phyloP scores from a whole-genome alignment of 1,284 basidiomycete genomes.

The Ustilago sp. region DNA sequence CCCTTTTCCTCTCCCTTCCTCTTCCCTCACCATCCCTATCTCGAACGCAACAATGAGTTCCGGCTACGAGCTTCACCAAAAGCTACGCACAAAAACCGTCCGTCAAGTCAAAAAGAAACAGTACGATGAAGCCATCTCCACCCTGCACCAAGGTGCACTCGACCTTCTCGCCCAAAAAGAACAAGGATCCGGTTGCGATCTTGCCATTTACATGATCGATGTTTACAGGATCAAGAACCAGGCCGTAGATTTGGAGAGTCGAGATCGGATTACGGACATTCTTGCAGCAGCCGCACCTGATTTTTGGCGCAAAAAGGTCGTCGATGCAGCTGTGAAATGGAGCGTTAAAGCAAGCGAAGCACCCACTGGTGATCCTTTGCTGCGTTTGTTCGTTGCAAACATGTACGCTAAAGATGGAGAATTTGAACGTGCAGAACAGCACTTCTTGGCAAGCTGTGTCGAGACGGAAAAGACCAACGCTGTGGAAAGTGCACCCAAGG shows the following conservation, averaged over 20 bases:
- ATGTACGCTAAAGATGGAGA: conserved; percentile 48
- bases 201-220: conserved; percentile 66
- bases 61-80: conserved; percentile 68
- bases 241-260: conserved; percentile 39
- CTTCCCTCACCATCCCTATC: background rate
- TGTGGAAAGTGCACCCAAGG: conserved; percentile 41
- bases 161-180: conserved; percentile 60
- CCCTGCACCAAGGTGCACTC: conserved; percentile 58
- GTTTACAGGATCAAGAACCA: conserved; percentile 56
- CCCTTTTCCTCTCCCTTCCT: background rate
- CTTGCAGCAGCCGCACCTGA: conserved; percentile 53
- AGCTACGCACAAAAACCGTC: conserved; percentile 67
- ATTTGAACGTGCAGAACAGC: conserved; percentile 53
- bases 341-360: conserved; percentile 37
- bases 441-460: conserved; percentile 54
- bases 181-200: conserved; percentile 67
- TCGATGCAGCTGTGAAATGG: conserved; percentile 67
- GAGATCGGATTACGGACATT: conserved; percentile 57
- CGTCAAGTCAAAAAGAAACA: conserved; percentile 67
- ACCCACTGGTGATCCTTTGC: conserved; percentile 57
- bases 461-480: conserved; percentile 35
- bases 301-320: conserved; percentile 67
- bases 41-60: conserved; percentile 29
- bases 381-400: conserved; percentile 61
- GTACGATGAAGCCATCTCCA: conserved; percentile 62